phyloP scores from a whole-genome alignment of 1,139 yeast species.

The Blastobotrys persicus region DNA sequence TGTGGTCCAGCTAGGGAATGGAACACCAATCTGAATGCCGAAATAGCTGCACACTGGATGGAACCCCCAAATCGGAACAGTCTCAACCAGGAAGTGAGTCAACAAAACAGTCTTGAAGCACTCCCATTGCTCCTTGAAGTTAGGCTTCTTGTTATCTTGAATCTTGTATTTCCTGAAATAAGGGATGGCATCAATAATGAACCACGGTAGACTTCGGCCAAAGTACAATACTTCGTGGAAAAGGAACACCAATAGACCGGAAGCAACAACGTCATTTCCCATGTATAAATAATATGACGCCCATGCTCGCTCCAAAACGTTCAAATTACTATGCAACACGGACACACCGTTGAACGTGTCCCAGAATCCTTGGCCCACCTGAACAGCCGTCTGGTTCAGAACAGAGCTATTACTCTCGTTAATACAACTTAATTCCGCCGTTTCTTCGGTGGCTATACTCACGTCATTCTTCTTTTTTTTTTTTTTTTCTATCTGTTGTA shows the following conservation, averaged over 20 bases:
- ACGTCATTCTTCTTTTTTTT: background rate
- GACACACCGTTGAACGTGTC: conserved; percentile 23
- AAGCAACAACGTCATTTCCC: conserved; percentile 76
- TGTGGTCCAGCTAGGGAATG: conserved; percentile 64
- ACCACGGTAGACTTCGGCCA: conserved; percentile 87
- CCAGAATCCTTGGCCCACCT: conserved; percentile 22
- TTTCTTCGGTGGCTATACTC: background rate
- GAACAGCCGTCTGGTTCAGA: conserved; percentile 20
- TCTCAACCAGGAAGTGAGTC: conserved; percentile 89
- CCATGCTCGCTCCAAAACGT: conserved; percentile 62
- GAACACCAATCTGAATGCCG: conserved; percentile 74
- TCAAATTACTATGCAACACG: conserved; percentile 22
- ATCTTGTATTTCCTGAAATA: conserved; percentile 74
- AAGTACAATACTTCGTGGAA: conserved; percentile 82
- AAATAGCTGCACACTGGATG: conserved; percentile 83
- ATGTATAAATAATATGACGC: conserved; percentile 80
- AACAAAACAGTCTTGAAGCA: conserved; percentile 80
- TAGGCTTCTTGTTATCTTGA: conserved; percentile 76
- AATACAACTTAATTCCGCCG: background rate
- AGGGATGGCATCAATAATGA: conserved; percentile 72
- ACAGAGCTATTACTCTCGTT: conserved; percentile 14
- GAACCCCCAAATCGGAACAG: conserved; percentile 93
- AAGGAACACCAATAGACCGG: conserved; percentile 74
- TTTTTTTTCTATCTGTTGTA: background rate
- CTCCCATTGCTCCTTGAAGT: conserved; percentile 83